phyloP scores from a whole-genome alignment of 768 basidiomycete species.

The Boletus pseudopeckii region DNA sequence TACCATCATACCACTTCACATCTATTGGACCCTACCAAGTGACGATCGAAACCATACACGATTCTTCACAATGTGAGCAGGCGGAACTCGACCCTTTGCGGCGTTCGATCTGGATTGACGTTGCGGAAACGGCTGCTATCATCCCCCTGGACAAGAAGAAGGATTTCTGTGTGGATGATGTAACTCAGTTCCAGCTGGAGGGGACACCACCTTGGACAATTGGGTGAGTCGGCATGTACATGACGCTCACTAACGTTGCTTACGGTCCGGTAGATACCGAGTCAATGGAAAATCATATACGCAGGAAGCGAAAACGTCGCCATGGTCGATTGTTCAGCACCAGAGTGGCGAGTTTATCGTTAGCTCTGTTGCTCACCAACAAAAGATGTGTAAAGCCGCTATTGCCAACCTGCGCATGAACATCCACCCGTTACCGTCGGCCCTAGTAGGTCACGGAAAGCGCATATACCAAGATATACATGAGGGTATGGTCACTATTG shows the following conservation, averaged over 20 bases:
- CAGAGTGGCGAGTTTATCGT: slow-evolving; percentile 82
- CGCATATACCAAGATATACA: slow-evolving; percentile 81
- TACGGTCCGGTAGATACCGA: slow-evolving; percentile 55
- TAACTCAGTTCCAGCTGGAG: slow-evolving; percentile 88
- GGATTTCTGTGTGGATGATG: slow-evolving; percentile 89
- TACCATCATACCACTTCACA: slow-evolving; percentile 67
- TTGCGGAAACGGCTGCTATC: slow-evolving; percentile 95
- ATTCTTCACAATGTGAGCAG: slow-evolving; percentile 81
- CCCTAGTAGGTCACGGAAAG: slow-evolving; percentile 84
- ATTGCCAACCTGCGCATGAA: slow-evolving; percentile 70
- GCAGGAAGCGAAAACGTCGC: slow-evolving; percentile 73
- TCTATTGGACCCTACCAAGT: slow-evolving; percentile 82
- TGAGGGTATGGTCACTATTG: slow-evolving; percentile 53
- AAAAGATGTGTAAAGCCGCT: slow-evolving; percentile 84
- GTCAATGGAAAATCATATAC: slow-evolving; percentile 72
- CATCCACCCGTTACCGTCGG: slow-evolving; percentile 83
- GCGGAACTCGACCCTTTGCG: slow-evolving; percentile 57
- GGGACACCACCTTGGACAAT: slow-evolving; percentile 93
- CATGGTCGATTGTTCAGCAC: slow-evolving; percentile 83
- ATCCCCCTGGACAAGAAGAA: slow-evolving; percentile 73
- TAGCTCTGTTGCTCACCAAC: slow-evolving; percentile 85
- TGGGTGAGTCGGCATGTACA: slow-evolving; percentile 45
- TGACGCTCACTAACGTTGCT: background rate
- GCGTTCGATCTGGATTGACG: slow-evolving; percentile 78
- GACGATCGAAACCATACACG: slow-evolving; percentile 71